Evolutionary conservation across 164 flowering plant genomes (phyloP), one percentile per base, ranked within the genome.

Genomic region (Macadamia tetraphylla): DNA sequence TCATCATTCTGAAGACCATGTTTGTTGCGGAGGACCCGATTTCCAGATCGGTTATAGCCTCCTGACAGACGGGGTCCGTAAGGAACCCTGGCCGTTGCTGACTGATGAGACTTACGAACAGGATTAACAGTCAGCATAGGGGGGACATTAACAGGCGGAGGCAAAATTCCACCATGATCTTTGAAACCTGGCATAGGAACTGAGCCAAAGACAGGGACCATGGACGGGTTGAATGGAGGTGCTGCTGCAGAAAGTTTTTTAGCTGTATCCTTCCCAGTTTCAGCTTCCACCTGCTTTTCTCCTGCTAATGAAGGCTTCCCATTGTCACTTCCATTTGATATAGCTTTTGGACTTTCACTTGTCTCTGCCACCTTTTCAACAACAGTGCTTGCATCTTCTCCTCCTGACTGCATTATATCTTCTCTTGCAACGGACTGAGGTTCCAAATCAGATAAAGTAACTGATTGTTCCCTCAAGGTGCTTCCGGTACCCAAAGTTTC

Each of bases 1-100:
- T 88, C 92, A 70, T 77, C 76, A 68, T 67, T 73, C 68, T 81
- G 86, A 57, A 71, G 81, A 65, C 67, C 70, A 64, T 80, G 81
- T 74, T 84, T 88, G 66, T 53, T 78, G 1, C 88, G 87, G 46
- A 79, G 82, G 59, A 75, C 80, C 23, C 96, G 81, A 71, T 70
- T 83, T n/a, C 85, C 88, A 48, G 86, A 76, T 75, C 90, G 57
- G 57, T 53, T 83, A 60, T 81, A 86, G 46, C 85, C 84, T 55
- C 97, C 92, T 58, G 90, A 87, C 14, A 91, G 78, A 62, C 97
- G 80, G 12, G 97, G 98, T 61, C 95, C 95, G 70, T 84, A 91
- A 3, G 97, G 91, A 75, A 91, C 91, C 75, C 97, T 76, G 32
- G 94, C 82, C 58, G 91, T 85, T 30, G 95, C 92, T 32, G 94